phyloP scores from a whole-genome alignment of 1,284 basidiomycete genomes.

The Phlebopus sp. region DNA sequence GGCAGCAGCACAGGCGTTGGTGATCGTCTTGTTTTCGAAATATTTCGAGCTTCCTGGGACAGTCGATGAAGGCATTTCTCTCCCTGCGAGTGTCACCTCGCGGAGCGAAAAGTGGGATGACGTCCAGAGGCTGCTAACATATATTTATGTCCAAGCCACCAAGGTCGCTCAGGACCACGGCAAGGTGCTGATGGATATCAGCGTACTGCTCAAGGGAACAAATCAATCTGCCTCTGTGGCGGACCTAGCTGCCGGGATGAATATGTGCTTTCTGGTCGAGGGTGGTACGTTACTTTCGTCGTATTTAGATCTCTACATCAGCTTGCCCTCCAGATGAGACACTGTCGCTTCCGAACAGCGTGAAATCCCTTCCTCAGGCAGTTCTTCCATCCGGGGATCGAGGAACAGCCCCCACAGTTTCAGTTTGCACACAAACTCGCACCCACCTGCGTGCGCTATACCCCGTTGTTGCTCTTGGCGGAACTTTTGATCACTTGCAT shows the following conservation, averaged over 20 bases:
- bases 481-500: constrained; percentile 96
- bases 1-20: constrained; percentile 47
- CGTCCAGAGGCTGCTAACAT: constrained; percentile 67
- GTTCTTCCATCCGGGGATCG: constrained; percentile 34
- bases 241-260: constrained; percentile 37
- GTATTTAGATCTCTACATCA: not conserved
- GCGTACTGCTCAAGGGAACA: constrained; percentile 58
- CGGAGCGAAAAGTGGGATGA: constrained; percentile 53
- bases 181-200: constrained; percentile 66
- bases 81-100: constrained; percentile 36
- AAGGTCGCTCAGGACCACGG: constrained; percentile 63
- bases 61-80: not conserved
- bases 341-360: constrained; percentile 19
- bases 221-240: constrained; percentile 37
- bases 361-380: constrained; percentile 20
- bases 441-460: constrained; percentile 28
- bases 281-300: constrained; percentile 39
- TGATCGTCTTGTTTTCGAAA: constrained; percentile 60
- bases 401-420: not conserved
- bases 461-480: constrained; percentile 60
- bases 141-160: constrained; percentile 72
- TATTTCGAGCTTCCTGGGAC: constrained; percentile 42
- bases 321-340: constrained; percentile 8
- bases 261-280: constrained; percentile 49
- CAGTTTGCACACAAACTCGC: not conserved